These are phyloP conservation scores for Margaritispora aquatica DNA, from an alignment of 495 filamentous ascomycete genomes.

Conservation along the genomic window DNA sequence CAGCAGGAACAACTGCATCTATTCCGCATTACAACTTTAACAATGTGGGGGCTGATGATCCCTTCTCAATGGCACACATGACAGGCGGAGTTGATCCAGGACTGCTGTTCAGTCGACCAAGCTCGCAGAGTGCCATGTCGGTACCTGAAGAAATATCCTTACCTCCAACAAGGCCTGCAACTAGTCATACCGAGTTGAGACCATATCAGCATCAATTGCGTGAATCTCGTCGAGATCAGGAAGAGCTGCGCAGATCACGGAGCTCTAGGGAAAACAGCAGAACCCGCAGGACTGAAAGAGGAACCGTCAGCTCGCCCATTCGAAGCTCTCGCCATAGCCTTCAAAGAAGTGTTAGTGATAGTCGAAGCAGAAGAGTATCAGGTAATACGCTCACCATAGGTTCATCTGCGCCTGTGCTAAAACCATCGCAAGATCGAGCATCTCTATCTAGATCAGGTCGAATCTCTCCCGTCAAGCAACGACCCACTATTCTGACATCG, in stretches of 20 bases:
- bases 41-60: slow-evolving; percentile 11
- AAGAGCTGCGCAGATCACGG: slow-evolving; percentile 37
- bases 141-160: slow-evolving; percentile 37
- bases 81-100: slow-evolving; percentile 40
- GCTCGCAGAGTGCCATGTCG: slow-evolving; percentile 24
- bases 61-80: slow-evolving; percentile 10
- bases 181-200: slow-evolving; percentile 32
- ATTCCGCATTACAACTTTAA: slow-evolving; percentile 13
- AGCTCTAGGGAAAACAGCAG: slow-evolving; percentile 25
- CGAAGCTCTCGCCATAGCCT: slow-evolving; percentile 41
- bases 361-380: slow-evolving; percentile 8
- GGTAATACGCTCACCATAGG: slow-evolving; percentile 3
- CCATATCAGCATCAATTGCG: slow-evolving; percentile 55
- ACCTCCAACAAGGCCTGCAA: slow-evolving; percentile 31
- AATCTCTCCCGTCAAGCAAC: slow-evolving; percentile 44
- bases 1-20: slow-evolving; percentile 5
- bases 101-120: slow-evolving; percentile 48
- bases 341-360: slow-evolving; percentile 55
- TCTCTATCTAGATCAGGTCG: slow-evolving; percentile 31
- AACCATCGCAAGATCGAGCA: slow-evolving; percentile 14
- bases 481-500: slow-evolving; percentile 39
- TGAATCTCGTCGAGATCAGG: slow-evolving; percentile 45
- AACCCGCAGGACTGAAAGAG: slow-evolving; percentile 28
- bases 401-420: slow-evolving; percentile 2
- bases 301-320: slow-evolving; percentile 46